Evolutionary conservation across 805 yeast genomes (phyloP), one percentile per base, ranked within the genome.

Genomic region (Metschnikowia reukaufii): DNA sequence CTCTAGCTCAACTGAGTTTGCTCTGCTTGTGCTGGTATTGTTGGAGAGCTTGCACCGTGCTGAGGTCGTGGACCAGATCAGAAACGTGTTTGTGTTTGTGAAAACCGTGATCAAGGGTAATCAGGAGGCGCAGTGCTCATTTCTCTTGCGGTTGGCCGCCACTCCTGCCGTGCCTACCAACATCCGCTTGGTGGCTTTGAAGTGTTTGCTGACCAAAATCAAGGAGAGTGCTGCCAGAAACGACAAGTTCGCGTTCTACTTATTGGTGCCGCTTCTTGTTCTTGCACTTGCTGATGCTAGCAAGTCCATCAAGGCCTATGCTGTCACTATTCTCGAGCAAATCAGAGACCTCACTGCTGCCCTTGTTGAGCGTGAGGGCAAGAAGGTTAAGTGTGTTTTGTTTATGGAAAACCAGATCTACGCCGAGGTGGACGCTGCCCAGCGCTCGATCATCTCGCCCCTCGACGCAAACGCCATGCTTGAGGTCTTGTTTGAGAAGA

Each of bases 101-200:
- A 37, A 38, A 17, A 32, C 36, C 10, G 53, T 47, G 2, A 30
- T 55, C 29, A 60, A 36, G 52, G 49, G 37, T 16, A 42, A n/a
- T 2, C 46, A 58, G 2, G 81, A 74, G 49, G 56, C 78, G 2
- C 69, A 72, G 27, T 52, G 82, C n/a, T 77, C 90, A 0, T 86
- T 85, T 59, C 61, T 83, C 34, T 57, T 81, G 10, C 73, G 90
- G 61, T 69, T 81, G 4, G 63, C 83, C 0, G 71, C 80, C 21
- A 77, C 88, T 1, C 75, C 81, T 12, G 70, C 78, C 5, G 72
- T 81, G 2, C 94, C 94, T 39, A 57, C 78, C 6, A 73, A 78
- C 30, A 76, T 80, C 12, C 77, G 88, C 62, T 59, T 78, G 15
- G 65, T 71, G 29, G 70, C 86, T 2, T 64, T 85, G 43, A 63